phyloP scores from a whole-genome alignment of 2,329 filamentous ascomycete genomes.

The Aureobasidium sp. region DNA sequence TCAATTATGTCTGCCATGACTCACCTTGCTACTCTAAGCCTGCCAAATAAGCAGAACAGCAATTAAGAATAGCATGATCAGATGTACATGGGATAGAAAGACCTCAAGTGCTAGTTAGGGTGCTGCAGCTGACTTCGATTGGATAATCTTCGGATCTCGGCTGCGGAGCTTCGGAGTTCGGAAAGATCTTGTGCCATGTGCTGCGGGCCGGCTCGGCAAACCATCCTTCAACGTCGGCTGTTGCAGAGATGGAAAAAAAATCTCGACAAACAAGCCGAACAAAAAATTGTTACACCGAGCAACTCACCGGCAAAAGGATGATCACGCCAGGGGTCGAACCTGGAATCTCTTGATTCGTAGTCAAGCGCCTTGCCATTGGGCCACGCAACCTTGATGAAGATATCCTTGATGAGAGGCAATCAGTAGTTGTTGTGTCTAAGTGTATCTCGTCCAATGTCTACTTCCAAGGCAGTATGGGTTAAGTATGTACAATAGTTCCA shows the following conservation, averaged over 20 bases:
- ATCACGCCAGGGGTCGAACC: slow-evolving; percentile 15
- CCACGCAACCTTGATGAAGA: slow-evolving; percentile 26
- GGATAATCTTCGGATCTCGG: too few relatives aligned
- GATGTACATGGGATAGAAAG: too few relatives aligned
- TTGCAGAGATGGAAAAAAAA: not conserved
- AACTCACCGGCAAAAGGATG: not conserved
- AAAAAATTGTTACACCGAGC: not conserved
- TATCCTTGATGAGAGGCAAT: not conserved
- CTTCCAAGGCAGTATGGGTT: not conserved
- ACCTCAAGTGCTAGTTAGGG: too few relatives aligned
- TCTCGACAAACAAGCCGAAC: not conserved
- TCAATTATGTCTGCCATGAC: too few relatives aligned
- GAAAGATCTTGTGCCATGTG: not conserved
- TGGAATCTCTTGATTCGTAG: slow-evolving; percentile 33
- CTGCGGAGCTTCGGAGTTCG: too few relatives aligned
- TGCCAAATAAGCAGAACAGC: too few relatives aligned
- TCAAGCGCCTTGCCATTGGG: slow-evolving; percentile 52
- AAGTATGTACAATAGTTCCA: not conserved
- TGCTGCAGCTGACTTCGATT: too few relatives aligned
- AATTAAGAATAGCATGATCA: too few relatives aligned
- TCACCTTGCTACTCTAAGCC: too few relatives aligned
- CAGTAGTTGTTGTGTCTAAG: not conserved
- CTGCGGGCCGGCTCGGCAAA: not conserved
- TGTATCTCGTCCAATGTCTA: not conserved
- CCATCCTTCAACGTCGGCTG: not conserved